Conservation (phyloP, 345 rosid genomes). For the Isatis tinctoria region DNA sequence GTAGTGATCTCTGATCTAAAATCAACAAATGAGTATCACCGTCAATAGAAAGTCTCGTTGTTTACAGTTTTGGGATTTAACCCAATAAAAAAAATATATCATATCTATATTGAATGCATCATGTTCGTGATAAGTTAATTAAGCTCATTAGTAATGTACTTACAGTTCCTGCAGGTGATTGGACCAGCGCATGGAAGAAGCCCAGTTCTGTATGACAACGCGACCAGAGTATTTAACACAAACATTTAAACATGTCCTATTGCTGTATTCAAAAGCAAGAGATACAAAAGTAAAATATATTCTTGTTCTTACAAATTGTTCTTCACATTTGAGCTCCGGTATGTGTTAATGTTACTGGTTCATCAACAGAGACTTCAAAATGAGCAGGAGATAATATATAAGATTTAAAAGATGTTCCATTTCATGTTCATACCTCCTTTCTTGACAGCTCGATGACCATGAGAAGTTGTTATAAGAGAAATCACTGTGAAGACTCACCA, state of each 20-base stretch:
- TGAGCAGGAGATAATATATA: not conserved
- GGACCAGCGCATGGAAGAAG: slow-evolving; percentile 6
- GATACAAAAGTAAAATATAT: too few species aligned
- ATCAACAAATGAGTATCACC: not conserved
- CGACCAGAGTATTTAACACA: too few species aligned
- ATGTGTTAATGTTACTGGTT: slow-evolving; percentile 13
- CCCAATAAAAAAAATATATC: too few species aligned
- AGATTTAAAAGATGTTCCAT: not conserved
- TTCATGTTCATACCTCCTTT: slow-evolving; percentile 5
- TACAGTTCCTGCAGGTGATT: not conserved
- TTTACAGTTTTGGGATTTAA: too few species aligned
- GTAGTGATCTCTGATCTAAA: slow-evolving; percentile 20
- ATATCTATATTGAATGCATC: not conserved
- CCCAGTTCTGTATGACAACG: not conserved
- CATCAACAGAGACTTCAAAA: not conserved
- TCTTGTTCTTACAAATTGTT: slow-evolving; percentile 14
- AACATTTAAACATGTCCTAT: not conserved
- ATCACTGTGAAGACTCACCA: slow-evolving; percentile 11
- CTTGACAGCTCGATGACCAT: not conserved
- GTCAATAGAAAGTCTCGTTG: not conserved
- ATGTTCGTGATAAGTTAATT: not conserved
- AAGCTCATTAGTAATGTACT: not conserved
- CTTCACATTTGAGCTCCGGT: slow-evolving; percentile 19
- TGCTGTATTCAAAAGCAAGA: not conserved
- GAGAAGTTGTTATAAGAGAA: slow-evolving; percentile 27